Conservation (phyloP, 1,284 basidiomycete genomes). For the Apiotrichum montevideense region DNA sequence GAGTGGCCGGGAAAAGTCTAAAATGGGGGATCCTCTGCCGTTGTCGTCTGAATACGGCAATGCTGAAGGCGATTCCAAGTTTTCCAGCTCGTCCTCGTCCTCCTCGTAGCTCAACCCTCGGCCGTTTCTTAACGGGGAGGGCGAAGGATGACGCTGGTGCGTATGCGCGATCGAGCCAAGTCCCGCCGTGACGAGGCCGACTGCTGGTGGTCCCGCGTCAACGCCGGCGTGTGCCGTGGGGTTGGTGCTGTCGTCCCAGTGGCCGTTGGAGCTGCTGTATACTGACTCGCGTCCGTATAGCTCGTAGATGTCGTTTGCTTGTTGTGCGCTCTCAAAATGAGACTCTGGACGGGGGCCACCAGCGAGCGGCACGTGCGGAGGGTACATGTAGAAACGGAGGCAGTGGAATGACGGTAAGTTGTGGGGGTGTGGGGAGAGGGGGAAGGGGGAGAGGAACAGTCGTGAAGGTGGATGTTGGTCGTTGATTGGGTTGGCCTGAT, state of each 20-base stretch:
- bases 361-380: background rate
- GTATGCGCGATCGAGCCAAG: too few relatives aligned
- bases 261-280: background rate
- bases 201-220: too few relatives aligned
- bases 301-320: constrained; percentile 28
- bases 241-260: too few relatives aligned
- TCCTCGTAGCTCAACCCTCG: background rate
- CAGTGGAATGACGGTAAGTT: too few relatives aligned
- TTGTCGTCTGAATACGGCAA: background rate
- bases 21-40: too few relatives aligned
- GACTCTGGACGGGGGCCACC: constrained; percentile 14
- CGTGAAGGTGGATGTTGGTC: too few relatives aligned
- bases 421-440: too few relatives aligned
- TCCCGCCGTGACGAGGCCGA: too few relatives aligned
- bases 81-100: background rate
- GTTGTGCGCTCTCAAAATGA: constrained; percentile 17
- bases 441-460: too few relatives aligned
- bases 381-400: background rate
- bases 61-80: background rate
- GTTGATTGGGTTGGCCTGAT: too few relatives aligned
- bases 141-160: background rate
- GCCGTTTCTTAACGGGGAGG: background rate
- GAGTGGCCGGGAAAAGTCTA: background rate
- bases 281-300: constrained; percentile 19
- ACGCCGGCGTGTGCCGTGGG: too few relatives aligned